phyloP scores from a whole-genome alignment of 768 basidiomycete genomes.

The Mycena latifolia region DNA sequence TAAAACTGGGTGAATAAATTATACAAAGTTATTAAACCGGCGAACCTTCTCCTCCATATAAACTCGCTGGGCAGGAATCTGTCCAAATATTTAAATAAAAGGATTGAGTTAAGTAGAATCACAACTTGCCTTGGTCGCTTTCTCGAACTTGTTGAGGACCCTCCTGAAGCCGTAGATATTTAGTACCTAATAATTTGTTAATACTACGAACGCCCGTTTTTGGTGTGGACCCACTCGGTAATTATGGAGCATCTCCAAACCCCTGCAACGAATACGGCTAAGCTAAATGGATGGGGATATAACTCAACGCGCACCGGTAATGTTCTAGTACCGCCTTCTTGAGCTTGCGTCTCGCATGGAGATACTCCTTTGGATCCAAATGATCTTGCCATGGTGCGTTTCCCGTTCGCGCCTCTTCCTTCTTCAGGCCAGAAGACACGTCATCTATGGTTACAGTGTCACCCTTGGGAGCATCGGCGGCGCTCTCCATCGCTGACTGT shows the following conservation, averaged over 20 bases:
- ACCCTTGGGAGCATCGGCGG: neutral
- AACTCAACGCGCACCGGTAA: slow-evolving; percentile 71
- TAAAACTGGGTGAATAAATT: slow-evolving; percentile 39
- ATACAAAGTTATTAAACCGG: neutral
- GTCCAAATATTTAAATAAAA: neutral
- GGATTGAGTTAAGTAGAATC: neutral
- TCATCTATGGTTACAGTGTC: slow-evolving; percentile 1
- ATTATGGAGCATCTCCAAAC: slow-evolving; percentile 87
- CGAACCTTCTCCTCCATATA: slow-evolving; percentile 86
- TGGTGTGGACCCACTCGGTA: slow-evolving; percentile 72
- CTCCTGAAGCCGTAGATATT: slow-evolving; percentile 94
- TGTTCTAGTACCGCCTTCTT: slow-evolving; percentile 88
- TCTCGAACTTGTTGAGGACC: slow-evolving; percentile 88
- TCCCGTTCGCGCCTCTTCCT: slow-evolving; percentile 4
- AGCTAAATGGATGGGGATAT: neutral
- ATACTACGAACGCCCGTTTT: neutral
- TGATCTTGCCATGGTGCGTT: slow-evolving; percentile 11
- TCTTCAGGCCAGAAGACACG: slow-evolving; percentile 11
- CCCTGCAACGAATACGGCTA: slow-evolving; percentile 54
- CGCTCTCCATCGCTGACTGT: neutral
- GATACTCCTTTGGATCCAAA: slow-evolving; percentile 82
- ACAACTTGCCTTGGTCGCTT: slow-evolving; percentile 71
- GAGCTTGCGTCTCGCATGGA: slow-evolving; percentile 83
- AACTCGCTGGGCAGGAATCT: slow-evolving; percentile 78
- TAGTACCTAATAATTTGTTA: slow-evolving; percentile 63